These are phyloP conservation scores for Pleurotus sapidus DNA, from an alignment of 768 basidiomycete species.

Conservation along the genomic window DNA sequence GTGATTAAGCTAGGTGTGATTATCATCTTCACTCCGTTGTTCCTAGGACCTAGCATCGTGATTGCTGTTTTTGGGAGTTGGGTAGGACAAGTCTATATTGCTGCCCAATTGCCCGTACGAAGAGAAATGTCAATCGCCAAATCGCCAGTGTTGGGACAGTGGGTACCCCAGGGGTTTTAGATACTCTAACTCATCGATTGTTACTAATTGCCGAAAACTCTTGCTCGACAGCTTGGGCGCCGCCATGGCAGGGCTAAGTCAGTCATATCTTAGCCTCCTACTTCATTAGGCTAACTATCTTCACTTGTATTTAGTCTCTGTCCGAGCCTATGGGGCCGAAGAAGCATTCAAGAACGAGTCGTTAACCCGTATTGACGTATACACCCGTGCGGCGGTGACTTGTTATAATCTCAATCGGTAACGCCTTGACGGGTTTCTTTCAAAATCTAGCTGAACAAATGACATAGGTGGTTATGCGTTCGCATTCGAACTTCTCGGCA, in stretches of 20 bases:
- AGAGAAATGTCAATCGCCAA: constrained; percentile 45
- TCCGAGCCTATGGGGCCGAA: constrained; percentile 67
- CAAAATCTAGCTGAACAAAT: constrained; percentile 28
- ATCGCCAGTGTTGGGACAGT: constrained; percentile 33
- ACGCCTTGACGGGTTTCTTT: neutral
- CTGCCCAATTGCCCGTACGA: constrained; percentile 45
- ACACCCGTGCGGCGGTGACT: constrained; percentile 39
- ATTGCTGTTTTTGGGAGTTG: constrained; percentile 40
- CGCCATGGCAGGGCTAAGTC: constrained; percentile 55
- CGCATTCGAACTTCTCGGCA: constrained; percentile 60
- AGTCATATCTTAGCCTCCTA: constrained; percentile 10
- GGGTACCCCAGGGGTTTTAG: constrained; percentile 22
- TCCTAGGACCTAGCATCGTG: constrained; percentile 42
- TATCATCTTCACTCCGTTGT: constrained; percentile 41
- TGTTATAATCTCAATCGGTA: constrained; percentile 51
- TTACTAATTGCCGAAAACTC: neutral
- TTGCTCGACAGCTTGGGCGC: constrained; percentile 38
- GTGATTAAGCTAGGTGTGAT: constrained; percentile 41
- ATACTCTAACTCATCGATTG: too few species aligned
- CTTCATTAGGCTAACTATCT: neutral
- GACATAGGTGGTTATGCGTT: constrained; percentile 32
- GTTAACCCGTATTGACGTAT: constrained; percentile 51
- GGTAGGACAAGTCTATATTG: constrained; percentile 41
- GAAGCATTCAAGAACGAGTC: constrained; percentile 41
- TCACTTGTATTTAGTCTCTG: constrained; percentile 35